These are phyloP conservation scores for Coprinopsis sp. DNA, from an alignment of 768 basidiomycete genomes.

Conservation along the genomic window DNA sequence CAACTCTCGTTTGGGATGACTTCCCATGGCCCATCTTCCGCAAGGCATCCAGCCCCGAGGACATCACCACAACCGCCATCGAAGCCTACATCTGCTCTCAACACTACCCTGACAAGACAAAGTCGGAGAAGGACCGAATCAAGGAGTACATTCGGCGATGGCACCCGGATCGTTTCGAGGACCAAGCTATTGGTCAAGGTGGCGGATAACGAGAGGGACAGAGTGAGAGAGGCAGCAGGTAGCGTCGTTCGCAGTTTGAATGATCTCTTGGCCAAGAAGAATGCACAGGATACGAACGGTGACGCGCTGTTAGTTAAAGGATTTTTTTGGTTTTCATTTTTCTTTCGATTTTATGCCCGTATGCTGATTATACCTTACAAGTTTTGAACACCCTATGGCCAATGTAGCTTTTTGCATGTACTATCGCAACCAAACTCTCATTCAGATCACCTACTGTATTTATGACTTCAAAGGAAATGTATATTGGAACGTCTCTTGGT, in stretches of 20 bases:
- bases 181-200: conserved; percentile 63
- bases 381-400: too few relatives aligned
- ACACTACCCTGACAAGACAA: conserved; percentile 50
- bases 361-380: too few relatives aligned
- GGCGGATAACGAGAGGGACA: conserved; percentile 55
- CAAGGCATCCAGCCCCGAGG: conserved; percentile 51
- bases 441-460: too few relatives aligned
- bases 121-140: conserved; percentile 61
- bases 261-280: conserved; percentile 57
- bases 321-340: too few relatives aligned
- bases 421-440: too few relatives aligned
- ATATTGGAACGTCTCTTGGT: too few relatives aligned
- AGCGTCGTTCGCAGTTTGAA: conserved; percentile 66
- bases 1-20: conserved; percentile 54
- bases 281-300: conserved; percentile 20
- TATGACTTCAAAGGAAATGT: too few relatives aligned
- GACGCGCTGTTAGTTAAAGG: too few relatives aligned
- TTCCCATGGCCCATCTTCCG: conserved; percentile 76
- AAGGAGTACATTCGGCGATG: conserved; percentile 71
- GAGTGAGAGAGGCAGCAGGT: conserved; percentile 69
- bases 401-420: too few relatives aligned
- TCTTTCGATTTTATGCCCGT: too few relatives aligned
- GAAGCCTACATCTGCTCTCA: conserved; percentile 59
- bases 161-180: conserved; percentile 84
- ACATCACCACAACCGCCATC: conserved; percentile 53